phyloP scores from a whole-genome alignment of 2,329 filamentous ascomycete species.

The Epichloe bromicola region DNA sequence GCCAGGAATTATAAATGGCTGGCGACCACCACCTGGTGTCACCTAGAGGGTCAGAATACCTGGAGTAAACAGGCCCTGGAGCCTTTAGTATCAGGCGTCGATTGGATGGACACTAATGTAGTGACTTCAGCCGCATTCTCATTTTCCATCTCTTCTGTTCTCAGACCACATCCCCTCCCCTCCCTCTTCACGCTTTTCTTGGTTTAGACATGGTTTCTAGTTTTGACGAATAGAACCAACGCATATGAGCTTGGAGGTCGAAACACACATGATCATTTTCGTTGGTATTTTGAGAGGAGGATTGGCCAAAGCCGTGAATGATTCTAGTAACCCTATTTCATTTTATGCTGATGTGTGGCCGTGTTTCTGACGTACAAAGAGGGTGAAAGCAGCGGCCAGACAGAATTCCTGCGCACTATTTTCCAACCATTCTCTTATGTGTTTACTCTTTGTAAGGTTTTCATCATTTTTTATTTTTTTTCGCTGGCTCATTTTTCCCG shows the following conservation, averaged over 20 bases:
- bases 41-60: constrained; percentile 2
- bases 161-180: neutral
- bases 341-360: neutral
- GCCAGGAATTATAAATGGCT: constrained; percentile 8
- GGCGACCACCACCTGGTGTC: constrained; percentile 7
- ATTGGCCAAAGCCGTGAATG: neutral
- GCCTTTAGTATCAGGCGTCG: neutral
- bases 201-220: constrained; percentile 3
- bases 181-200: neutral
- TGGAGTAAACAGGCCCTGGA: neutral
- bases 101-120: neutral
- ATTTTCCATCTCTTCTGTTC: neutral
- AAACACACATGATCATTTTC: neutral
- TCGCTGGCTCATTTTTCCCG: neutral
- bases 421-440: neutral
- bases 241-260: neutral
- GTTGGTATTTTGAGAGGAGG: neutral
- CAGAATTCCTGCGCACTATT: neutral
- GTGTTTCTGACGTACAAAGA: neutral
- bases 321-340: neutral
- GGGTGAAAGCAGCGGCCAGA: neutral
- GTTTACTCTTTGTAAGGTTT: too few species aligned
- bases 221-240: constrained; percentile 1
- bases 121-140: neutral
- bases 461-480: too few species aligned